Base-by-base conservation (phyloP, 257 asterid genomes). In the Solanum neorickii region DNA sequence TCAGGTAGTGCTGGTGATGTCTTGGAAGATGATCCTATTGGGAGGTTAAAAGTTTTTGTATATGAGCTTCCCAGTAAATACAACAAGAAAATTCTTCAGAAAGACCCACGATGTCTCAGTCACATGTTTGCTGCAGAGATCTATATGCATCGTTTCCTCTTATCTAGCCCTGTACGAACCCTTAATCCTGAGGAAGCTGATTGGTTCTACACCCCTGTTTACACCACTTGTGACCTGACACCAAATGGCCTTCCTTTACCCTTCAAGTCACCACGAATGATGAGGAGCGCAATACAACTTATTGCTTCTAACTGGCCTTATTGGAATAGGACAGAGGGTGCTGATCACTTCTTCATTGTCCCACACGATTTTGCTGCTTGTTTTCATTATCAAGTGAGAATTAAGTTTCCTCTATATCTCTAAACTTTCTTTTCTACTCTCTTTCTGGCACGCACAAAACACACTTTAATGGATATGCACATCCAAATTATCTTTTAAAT, bases 41-140 rank as follows among this genome's bases (percentile, higher is more conserved):
- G 98, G 82, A 94, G 93, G 91, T 88, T 96, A 82, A 96, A 96
- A 92, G 98, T 96, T 29, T 96, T 90, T 65, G 95, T 96, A 4
- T 96, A 96, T 83, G 96, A 94, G 90, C 97, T 96, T 85, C 98
- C 98, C 3, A 94, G 97, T 94, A 95, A 95, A 83, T 95, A 95
- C 93, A 95, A 94, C 92, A 93, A 91, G 87, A 95, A 94, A 90
- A 91, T 94, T 25, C 87, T 94, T 44, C 96, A 94, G 85, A 94
- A 93, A 89, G 98, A 96, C 84, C 92, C 95, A 2, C 92, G 99
- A 90, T 96, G 99, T 89, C 96, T 94, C 86, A 95, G 90, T 86
- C 99, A 96, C 91, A 95, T 96, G 99, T 96, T 96, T 92, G 99
- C 99, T 35, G 97, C 99, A 1, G 99, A 96, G 94, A 94, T 96